Evolutionary conservation across 805 yeast genomes (phyloP).

Genomic region (Candida morakotiae): DNA sequence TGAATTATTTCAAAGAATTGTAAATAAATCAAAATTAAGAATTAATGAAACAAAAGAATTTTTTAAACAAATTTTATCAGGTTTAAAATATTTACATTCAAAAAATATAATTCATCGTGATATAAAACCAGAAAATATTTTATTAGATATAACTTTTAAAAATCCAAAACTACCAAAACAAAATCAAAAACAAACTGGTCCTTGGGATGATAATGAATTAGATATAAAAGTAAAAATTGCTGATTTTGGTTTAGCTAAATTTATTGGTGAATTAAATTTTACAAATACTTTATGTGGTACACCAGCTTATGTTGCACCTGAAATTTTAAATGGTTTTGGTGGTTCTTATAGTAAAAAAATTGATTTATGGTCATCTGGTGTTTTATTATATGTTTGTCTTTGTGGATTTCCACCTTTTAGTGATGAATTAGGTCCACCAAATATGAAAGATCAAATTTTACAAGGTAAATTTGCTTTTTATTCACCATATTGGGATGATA

Average conservation of each 20-base stretch:
- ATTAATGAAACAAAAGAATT: conserved; percentile 61
- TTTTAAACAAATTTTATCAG: conserved; percentile 44
- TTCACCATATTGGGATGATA: conserved; percentile 76
- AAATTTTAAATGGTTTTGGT: conserved; percentile 54
- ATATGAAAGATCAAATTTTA: conserved; percentile 70
- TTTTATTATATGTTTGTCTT: conserved; percentile 68
- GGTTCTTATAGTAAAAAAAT: conserved; percentile 65
- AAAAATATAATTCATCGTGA: conserved; percentile 42
- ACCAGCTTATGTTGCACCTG: conserved; percentile 86
- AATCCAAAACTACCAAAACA: too few relatives aligned
- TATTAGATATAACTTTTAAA: conserved; percentile 49
- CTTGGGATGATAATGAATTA: conserved; percentile 58
- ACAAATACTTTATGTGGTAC: conserved; percentile 83
- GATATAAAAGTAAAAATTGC: conserved; percentile 72
- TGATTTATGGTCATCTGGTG: conserved; percentile 83
- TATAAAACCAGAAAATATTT: conserved; percentile 22
- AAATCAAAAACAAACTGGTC: conserved; percentile 38
- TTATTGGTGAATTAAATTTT: conserved; percentile 67
- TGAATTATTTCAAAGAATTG: conserved; percentile 69
- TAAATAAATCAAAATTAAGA: conserved; percentile 56
- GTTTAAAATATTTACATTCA: conserved; percentile 35
- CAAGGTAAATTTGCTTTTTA: conserved; percentile 68
- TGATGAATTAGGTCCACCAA: conserved; percentile 77
- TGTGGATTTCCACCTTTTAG: conserved; percentile 87
- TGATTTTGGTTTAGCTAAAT: conserved; percentile 73